Conservation (phyloP, 2,329 filamentous ascomycete genomes). For the Fusarium luffae region DNA sequence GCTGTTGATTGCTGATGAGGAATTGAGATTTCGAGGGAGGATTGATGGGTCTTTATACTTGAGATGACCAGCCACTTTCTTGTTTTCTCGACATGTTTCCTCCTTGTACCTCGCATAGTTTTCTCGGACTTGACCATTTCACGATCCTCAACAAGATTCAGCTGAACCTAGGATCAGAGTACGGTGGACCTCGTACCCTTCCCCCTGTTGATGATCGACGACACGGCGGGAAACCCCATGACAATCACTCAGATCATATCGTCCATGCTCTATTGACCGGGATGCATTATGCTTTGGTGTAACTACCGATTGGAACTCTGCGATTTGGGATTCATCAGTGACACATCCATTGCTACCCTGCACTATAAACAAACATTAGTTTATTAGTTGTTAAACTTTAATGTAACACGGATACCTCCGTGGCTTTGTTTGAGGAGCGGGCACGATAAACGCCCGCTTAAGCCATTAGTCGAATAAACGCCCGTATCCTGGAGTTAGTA, state of each 20-base stretch:
- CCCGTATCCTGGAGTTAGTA: background rate
- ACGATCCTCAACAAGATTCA: background rate
- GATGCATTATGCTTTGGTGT: background rate
- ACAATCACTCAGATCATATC: conserved; percentile 5
- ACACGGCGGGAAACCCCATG: background rate
- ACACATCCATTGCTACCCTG: background rate
- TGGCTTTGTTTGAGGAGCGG: background rate
- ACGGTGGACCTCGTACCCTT: background rate
- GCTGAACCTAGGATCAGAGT: background rate
- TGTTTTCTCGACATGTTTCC: background rate
- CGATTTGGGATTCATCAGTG: too few species aligned
- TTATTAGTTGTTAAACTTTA: background rate
- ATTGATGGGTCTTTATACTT: conserved; percentile 21
- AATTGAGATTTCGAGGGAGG: conserved; percentile 1
- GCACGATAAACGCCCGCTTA: background rate
- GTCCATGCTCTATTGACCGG: background rate
- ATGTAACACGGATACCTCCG: background rate
- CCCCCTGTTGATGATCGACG: background rate
- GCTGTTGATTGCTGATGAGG: conserved; percentile 22
- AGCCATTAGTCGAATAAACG: background rate
- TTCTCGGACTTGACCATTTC: background rate
- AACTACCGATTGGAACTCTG: background rate
- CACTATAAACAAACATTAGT: background rate
- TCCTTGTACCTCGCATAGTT: too few species aligned
- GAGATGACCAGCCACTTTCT: background rate